Evolutionary conservation across 2,329 filamentous ascomycete genomes (phyloP), one percentile per base, ranked within the genome.

Genomic region (Pseudogymnoascus sp.): DNA sequence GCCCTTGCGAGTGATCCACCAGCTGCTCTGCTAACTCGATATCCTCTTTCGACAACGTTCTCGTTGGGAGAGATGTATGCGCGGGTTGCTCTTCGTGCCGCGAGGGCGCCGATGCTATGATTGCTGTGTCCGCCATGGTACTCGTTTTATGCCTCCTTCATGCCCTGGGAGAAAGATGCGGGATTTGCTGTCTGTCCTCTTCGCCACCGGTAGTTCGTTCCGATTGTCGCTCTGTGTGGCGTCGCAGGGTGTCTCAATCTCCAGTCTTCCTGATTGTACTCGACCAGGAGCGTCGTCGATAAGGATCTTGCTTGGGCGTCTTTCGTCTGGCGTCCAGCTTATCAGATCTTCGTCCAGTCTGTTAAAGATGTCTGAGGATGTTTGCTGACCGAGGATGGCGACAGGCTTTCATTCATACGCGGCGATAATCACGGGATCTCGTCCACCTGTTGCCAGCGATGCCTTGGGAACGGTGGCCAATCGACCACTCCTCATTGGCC

Each of bases 11-110:
- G 62, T 69, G 67, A 14, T 65, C 68, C 36, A 70, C 38, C 34
- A 71, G 31, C 21, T 70, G 67, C 42, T 68, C 67, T 11, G 67
- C 68, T 21, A 69, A 38, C 59, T 72, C 68, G 42, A 69, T 50
- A 42, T 70, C 70, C 61, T 70, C 68, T 63, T 65, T 69, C 16
- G 68, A 67, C 44, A 66, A 64, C 62, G 69, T 67, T 62, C 64
- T 67, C 4, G 67, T 67, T 37, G 65, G 60, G 28, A 68, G 42
- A 8, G 38, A 38, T 28, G 59, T 60, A 25, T 60, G 59, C 5
- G 59, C 21, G 6, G 59, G 59, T 16, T 60, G 59, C 18, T 60
- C 36, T 25, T 60, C 59, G 34, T 18, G 34, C 36, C 59, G 59
- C 59, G 59, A 38, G 1, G 59, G 38, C 59, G 59, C 59, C 25